Base-by-base conservation (phyloP, 306 rosid genomes). In the Betula pendula region DNA sequence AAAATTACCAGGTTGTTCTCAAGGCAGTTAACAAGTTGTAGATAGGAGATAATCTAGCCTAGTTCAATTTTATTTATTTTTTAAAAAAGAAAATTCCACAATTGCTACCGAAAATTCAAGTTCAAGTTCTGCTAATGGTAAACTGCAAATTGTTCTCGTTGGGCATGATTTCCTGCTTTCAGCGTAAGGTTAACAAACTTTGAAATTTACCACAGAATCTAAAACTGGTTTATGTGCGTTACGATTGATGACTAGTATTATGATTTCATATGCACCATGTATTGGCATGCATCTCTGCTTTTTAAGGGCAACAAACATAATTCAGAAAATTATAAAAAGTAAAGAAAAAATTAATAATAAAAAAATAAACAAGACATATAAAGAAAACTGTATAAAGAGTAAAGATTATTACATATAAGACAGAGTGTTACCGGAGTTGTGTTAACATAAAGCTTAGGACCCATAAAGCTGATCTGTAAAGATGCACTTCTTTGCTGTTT, bases 381-480 rank as follows among this genome's bases (percentile, higher is more conserved):
- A 19, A 14, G 59, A 48, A 2, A 75, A 71, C 49, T 53, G 47
- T 22, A n/a, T 25, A 27, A 49, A 47, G 48, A 33, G 20, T 13
- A 17, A 63, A 58, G 13, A 48, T 69, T 52, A 63, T 24, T 70
- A 24, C 9, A 48, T 31, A 80, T 19, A 75, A 62, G 78, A 76
- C 27, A 55, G 70, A 81, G 80, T 60, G 71, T 81, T 87, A 92
- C 97, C 87, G 79, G 89, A 70, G 75, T 79, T 52, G 91, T 90
- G 80, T 92, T 92, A 60, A 92, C 92, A 45, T 90, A 86, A 42
- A 92, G 97, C 89, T 92, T 92, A 29, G 97, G 97, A 69, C 97
- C 97, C 97, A 92, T 84, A 73, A 92, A 84, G 84, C 97, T 92
- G 84, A 92, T 87, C 85, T 87, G 93, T 81, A 92, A 84, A 62